phyloP scores from a whole-genome alignment of 2,329 filamentous ascomycete genomes.

The Aspergillus sp. region DNA sequence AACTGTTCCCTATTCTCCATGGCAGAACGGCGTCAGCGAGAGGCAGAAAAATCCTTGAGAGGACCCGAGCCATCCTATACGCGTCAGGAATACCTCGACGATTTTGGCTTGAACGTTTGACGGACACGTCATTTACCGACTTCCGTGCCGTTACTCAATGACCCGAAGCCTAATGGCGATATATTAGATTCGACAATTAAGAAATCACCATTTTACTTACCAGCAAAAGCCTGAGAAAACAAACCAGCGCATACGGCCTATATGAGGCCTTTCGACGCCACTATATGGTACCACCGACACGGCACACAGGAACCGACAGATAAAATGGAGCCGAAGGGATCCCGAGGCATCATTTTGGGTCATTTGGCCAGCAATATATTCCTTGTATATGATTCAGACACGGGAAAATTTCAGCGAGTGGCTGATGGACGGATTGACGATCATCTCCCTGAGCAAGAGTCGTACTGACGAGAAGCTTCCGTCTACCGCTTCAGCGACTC shows the following conservation, averaged over 20 bases:
- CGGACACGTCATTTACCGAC: not conserved
- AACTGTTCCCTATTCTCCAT: not conserved
- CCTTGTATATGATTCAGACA: not conserved
- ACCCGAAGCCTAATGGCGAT: not conserved
- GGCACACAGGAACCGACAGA: not conserved
- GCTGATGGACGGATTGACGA: not conserved
- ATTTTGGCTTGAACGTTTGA: not conserved
- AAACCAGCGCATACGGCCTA: not conserved
- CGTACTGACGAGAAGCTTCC: not conserved
- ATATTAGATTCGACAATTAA: not conserved
- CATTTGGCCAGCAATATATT: not conserved
- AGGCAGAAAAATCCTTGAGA: not conserved
- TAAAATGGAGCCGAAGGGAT: not conserved
- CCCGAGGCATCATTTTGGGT: not conserved
- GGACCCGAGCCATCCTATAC: not conserved
- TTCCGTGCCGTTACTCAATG: not conserved
- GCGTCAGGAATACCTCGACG: not conserved
- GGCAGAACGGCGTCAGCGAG: not conserved
- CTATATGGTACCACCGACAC: not conserved
- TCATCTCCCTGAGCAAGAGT: no score
- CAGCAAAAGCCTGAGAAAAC: not conserved
- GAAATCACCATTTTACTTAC: not conserved
- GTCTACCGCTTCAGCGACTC: not conserved
- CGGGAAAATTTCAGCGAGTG: not conserved
- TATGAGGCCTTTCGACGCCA: not conserved